Evolutionary conservation across 768 basidiomycete genomes (phyloP).

Genomic region (Paxillus ammoniavirescens): DNA sequence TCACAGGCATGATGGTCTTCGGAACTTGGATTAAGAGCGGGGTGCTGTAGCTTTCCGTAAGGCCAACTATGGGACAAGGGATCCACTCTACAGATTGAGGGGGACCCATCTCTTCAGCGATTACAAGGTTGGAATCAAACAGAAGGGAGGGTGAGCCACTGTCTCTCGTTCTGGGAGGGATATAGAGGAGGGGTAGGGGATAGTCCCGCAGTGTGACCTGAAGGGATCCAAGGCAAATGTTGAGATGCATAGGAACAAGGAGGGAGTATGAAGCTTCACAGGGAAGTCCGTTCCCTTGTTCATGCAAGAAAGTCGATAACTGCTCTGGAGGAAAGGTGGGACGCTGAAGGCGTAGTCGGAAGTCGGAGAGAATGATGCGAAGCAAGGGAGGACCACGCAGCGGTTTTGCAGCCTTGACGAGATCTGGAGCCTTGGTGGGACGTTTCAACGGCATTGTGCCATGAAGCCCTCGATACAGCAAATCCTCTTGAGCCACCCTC

Average conservation of each 20-base stretch:
- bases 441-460: conserved; percentile 33
- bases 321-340: conserved; percentile 58
- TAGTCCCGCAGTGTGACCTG: conserved; percentile 78
- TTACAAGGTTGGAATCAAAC: conserved; percentile 75
- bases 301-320: conserved; percentile 62
- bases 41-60: conserved; percentile 48
- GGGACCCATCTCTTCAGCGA: conserved; percentile 84
- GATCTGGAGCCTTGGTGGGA: conserved; percentile 38
- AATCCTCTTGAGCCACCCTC: conserved; percentile 49
- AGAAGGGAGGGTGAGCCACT: conserved; percentile 48
- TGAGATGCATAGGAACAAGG: conserved; percentile 79
- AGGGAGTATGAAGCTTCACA: conserved; percentile 70
- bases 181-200: conserved; percentile 78
- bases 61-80: conserved; percentile 60
- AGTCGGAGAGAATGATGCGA: conserved; percentile 57
- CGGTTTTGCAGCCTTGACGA: conserved; percentile 39
- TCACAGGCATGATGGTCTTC: conserved; percentile 94
- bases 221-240: conserved; percentile 61
- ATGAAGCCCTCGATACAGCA: conserved; percentile 44
- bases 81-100: conserved; percentile 70
- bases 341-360: conserved; percentile 53
- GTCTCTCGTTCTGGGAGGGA: conserved; percentile 46
- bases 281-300: conserved; percentile 69
- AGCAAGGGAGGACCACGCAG: conserved; percentile 62
- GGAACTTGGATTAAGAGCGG: conserved; percentile 66